A percentile compares a stretch with the other conserved stretches of the same genome.
phyloP scores from a whole-genome alignment of 129 eudicot species.

The Saposhnikovia divaricata region DNA sequence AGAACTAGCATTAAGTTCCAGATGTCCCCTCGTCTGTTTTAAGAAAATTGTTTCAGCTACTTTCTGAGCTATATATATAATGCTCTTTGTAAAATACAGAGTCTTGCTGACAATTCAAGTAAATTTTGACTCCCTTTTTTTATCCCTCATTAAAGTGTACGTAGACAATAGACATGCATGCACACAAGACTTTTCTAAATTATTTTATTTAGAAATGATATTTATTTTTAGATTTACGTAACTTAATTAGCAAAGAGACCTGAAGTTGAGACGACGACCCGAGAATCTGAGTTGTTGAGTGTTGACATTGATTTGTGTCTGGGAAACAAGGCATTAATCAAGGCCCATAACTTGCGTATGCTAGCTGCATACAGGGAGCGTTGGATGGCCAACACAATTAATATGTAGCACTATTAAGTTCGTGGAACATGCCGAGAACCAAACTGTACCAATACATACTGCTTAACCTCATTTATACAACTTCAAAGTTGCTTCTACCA shows the following conservation, averaged over 20 bases:
- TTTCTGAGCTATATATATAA: neutral
- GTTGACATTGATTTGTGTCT: neutral
- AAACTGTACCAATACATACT: neutral
- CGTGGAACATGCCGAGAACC: neutral
- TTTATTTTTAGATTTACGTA: no score
- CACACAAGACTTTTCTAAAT: neutral
- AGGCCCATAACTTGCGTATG: neutral
- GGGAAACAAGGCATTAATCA: neutral
- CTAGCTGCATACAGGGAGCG: constrained; percentile 3
- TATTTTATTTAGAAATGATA: no score
- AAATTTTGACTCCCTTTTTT: neutral
- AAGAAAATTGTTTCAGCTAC: neutral
- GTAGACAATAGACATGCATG: neutral
- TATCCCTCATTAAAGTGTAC: neutral
- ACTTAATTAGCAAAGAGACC: neutral
- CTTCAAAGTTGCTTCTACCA: neutral
- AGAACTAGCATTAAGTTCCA: neutral
- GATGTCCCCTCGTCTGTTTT: neutral
- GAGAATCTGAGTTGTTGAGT: neutral
- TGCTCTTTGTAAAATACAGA: neutral
- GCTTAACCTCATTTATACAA: neutral
- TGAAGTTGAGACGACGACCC: neutral
- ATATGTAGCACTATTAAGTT: neutral
- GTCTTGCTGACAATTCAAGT: neutral
- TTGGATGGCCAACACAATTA: neutral